Evolutionary conservation across 169 alveolate genomes (phyloP).

Genomic region (Cryptosporidium canis): DNA sequence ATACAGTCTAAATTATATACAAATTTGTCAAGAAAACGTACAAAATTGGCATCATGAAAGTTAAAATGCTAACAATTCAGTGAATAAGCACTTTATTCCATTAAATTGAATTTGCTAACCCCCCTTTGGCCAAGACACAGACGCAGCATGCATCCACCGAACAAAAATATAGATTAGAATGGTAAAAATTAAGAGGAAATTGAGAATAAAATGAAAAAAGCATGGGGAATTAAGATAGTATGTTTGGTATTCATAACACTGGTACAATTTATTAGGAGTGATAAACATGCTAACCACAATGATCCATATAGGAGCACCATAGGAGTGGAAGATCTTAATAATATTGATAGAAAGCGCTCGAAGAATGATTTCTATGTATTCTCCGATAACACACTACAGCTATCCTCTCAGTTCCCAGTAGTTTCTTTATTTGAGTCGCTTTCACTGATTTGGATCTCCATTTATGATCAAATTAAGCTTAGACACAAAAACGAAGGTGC

Average conservation of each 20-base stretch:
- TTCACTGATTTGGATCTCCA: constrained; percentile 44
- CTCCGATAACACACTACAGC: constrained; percentile 43
- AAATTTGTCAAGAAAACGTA: too few species aligned
- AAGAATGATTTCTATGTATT: constrained; percentile 34
- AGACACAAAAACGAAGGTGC: constrained; percentile 46
- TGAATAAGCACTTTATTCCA: too few species aligned
- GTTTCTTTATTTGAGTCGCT: constrained; percentile 49
- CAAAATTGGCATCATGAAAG: too few species aligned
- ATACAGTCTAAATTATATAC: too few species aligned
- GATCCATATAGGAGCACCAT: constrained; percentile 10
- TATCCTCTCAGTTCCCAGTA: constrained; percentile 51
- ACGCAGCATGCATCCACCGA: constrained; percentile 66
- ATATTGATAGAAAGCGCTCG: constrained; percentile 19
- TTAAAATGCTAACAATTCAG: too few species aligned
- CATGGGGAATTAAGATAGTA: constrained; percentile 17
- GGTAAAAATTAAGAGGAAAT: not conserved
- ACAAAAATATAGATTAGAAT: constrained; percentile 1
- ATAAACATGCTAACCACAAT: not conserved
- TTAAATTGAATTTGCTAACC: not conserved
- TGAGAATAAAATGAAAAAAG: constrained; percentile 19
- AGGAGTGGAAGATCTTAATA: constrained; percentile 38
- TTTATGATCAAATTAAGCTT: constrained; percentile 14
- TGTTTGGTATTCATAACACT: not conserved
- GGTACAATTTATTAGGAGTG: not conserved
- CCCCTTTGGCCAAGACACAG: constrained; percentile 31